Evolutionary conservation across 192 early-diverging fungal species (phyloP).

Genomic region (Chytriomyces sp.): DNA sequence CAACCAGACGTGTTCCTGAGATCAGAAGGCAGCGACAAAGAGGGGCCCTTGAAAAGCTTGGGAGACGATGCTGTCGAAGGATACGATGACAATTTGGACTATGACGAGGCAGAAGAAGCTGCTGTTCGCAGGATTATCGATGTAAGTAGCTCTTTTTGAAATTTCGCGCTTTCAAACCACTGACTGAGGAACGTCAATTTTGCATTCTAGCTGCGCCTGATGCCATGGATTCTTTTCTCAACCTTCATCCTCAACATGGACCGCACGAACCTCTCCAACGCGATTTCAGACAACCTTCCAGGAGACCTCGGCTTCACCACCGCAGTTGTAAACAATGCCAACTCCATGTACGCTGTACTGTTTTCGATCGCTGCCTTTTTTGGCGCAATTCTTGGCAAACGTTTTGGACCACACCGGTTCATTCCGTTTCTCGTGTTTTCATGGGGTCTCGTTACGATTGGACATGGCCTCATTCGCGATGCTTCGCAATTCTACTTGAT

Average conservation of each 20-base stretch:
- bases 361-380: conserved; percentile 29
- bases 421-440: conserved; percentile 35
- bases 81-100: neutral
- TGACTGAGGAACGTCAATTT: neutral
- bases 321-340: conserved; percentile 15
- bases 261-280: conserved; percentile 33
- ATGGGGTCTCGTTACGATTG: conserved; percentile 32
- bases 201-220: conserved; percentile 15
- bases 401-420: conserved; percentile 22
- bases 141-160: neutral
- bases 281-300: conserved; percentile 14
- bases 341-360: conserved; percentile 18
- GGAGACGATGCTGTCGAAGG: neutral
- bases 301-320: conserved; percentile 5
- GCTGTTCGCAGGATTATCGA: conserved; percentile 11
- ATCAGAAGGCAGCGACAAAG: no score
- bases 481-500: conserved; percentile 16
- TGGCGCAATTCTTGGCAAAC: conserved; percentile 27
- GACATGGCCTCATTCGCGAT: conserved; percentile 20
- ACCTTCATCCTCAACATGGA: conserved; percentile 38
- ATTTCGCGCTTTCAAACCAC: neutral
- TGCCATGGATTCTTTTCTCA: conserved; percentile 35
- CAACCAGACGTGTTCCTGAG: no score
- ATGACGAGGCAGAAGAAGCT: conserved; percentile 7
- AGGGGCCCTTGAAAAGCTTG: no score